Percentiles rank a stretch among this genome's conserved stretches.
These are phyloP conservation scores for Cercospora beticola DNA, from an alignment of 2,329 filamentous ascomycete genomes.

Conservation along the genomic window DNA sequence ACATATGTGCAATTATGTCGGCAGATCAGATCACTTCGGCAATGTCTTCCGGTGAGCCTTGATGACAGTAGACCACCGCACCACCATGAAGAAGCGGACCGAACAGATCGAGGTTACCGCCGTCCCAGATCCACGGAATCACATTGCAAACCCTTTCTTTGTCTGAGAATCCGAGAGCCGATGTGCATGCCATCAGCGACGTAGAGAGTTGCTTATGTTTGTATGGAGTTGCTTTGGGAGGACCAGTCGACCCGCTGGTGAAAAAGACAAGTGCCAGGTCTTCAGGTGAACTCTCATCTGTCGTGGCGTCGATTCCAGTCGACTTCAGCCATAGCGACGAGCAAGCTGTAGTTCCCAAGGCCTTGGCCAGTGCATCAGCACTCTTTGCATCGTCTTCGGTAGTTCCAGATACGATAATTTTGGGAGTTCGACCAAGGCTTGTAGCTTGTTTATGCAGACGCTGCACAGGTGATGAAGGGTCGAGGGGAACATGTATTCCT, in stretches of 20 bases:
- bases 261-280: not conserved
- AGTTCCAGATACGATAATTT: not conserved
- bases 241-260: not conserved
- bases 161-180: not conserved
- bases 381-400: not conserved
- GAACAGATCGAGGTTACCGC: not conserved
- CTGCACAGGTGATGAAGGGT: not conserved
- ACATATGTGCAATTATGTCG: not conserved
- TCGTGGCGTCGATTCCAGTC: not conserved
- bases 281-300: not conserved
- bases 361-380: not conserved
- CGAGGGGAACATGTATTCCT: not conserved
- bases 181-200: not conserved
- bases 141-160: not conserved
- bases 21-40: not conserved
- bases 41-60: not conserved
- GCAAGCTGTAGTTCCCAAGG: not conserved
- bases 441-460: not conserved
- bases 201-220: not conserved
- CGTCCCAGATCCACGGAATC: not conserved
- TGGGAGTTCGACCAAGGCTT: not conserved
- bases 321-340: not conserved
- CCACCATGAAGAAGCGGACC: not conserved
- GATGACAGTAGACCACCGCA: not conserved
- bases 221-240: not conserved